A percentile compares a stretch with the other conserved stretches of the same genome.
These are phyloP conservation scores for Metarhizium rileyi DNA, from an alignment of 2,329 filamentous ascomycete genomes.

Conservation along the genomic window DNA sequence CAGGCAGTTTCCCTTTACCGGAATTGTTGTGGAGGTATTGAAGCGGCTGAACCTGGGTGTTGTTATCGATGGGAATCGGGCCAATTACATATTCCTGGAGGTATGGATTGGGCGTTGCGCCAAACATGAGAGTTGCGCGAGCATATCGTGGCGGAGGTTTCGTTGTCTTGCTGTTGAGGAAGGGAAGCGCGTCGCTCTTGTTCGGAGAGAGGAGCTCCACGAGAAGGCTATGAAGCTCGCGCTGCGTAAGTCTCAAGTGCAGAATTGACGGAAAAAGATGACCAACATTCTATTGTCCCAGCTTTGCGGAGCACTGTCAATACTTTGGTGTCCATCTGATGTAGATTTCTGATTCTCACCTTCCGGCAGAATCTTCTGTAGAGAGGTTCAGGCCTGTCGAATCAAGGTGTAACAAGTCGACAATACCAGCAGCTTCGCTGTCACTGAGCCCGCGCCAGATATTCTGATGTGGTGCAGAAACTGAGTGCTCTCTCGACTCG, in stretches of 20 bases:
- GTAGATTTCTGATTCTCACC: neutral
- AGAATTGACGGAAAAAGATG: neutral
- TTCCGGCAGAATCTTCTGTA: neutral
- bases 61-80: constrained; percentile 34
- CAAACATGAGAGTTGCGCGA: constrained; percentile 31
- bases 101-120: constrained; percentile 25
- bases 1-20: constrained; percentile 21
- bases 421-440: neutral
- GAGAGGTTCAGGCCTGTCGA: neutral
- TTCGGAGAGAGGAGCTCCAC: constrained; percentile 34
- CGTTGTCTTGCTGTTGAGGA: constrained; percentile 28
- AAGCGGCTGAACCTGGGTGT: constrained; percentile 19
- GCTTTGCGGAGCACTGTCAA: neutral
- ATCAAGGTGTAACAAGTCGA: neutral
- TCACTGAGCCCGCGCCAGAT: neutral
- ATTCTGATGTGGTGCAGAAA: neutral
- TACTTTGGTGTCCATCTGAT: neutral
- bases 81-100: constrained; percentile 38
- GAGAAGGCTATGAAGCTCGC: neutral
- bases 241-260: neutral
- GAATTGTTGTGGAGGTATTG: constrained; percentile 11
- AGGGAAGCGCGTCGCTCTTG: constrained; percentile 37
- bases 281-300: neutral
- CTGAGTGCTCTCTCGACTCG: neutral
- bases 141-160: constrained; percentile 30